These are phyloP conservation scores for Mycocalia duriaeana DNA, from an alignment of 1,284 basidiomycete genomes.

Conservation along the genomic window DNA sequence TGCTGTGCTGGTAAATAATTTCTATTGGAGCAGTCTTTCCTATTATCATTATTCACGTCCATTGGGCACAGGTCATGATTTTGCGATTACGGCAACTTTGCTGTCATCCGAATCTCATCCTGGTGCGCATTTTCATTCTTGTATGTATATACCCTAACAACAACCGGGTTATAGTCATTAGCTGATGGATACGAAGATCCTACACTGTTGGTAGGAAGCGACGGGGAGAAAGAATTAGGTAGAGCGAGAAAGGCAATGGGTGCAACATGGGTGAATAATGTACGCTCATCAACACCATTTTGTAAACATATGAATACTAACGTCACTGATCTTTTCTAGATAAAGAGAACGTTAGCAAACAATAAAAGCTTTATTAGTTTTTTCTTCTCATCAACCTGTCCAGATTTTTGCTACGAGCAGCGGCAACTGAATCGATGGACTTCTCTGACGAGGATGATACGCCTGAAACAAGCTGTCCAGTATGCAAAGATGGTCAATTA, in stretches of 20 bases:
- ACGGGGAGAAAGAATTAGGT: constrained; percentile 48
- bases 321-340: not conserved
- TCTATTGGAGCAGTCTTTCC: not conserved
- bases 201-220: constrained; percentile 39
- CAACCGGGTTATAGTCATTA: constrained; percentile 20
- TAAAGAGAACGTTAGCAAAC: too few species aligned
- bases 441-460: constrained; percentile 38
- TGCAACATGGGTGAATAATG: constrained; percentile 43
- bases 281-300: constrained; percentile 21
- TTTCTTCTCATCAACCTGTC: too few species aligned
- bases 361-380: too few species aligned
- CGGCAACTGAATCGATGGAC: constrained; percentile 34
- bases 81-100: constrained; percentile 65
- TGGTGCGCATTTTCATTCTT: constrained; percentile 33
- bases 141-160: not conserved
- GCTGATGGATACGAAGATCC: constrained; percentile 46
- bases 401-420: constrained; percentile 43
- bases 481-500: constrained; percentile 48
- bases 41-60: constrained; percentile 4
- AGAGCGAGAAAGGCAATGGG: constrained; percentile 57
- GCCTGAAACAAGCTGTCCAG: constrained; percentile 41
- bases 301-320: not conserved
- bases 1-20: constrained; percentile 36
- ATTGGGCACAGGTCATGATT: constrained; percentile 46
- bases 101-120: constrained; percentile 59